Percentiles rank a stretch among this genome's conserved stretches.
Conservation (phyloP, 2,329 filamentous ascomycete genomes). For the Diaporthe batatas region DNA sequence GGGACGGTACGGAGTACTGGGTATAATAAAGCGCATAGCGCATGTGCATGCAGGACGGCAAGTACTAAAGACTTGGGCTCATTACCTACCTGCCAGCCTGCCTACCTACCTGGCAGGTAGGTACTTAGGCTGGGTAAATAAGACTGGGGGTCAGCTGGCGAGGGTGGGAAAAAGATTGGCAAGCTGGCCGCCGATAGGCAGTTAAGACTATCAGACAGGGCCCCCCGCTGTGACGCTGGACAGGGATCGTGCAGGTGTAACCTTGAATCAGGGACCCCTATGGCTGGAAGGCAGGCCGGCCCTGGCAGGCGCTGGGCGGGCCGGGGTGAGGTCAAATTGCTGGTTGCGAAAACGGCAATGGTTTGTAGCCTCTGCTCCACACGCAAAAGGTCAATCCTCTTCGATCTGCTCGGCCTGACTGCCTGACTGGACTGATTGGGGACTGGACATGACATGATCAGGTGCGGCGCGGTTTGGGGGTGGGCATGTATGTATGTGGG, state of each 20-base stretch:
- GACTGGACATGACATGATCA: constrained; percentile 21
- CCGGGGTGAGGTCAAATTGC: constrained; percentile 33
- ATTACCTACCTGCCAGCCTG: too few species aligned
- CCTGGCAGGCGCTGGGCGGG: constrained; percentile 5
- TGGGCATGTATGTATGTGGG: neutral
- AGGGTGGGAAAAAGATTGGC: neutral
- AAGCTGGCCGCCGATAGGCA: neutral
- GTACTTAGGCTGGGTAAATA: constrained; percentile 10
- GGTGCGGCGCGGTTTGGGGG: neutral
- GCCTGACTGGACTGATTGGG: constrained; percentile 9
- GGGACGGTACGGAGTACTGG: neutral
- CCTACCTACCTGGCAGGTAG: too few species aligned
- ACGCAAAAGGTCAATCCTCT: constrained; percentile 3
- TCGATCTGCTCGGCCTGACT: constrained; percentile 13
- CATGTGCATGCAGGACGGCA: constrained; percentile 3
- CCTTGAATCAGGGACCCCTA: constrained; percentile 25
- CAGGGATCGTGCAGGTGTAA: constrained; percentile 34
- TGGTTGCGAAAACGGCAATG: constrained; percentile 35
- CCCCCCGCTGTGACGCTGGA: constrained; percentile 33
- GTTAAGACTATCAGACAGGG: constrained; percentile 8
- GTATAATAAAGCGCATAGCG: neutral
- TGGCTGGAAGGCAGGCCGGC: constrained; percentile 10
- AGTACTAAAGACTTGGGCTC: neutral
- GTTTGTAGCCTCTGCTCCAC: constrained; percentile 27
- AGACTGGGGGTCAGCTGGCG: constrained; percentile 15